These are phyloP conservation scores for Xylariaceae sp. DNA, from an alignment of 2,329 filamentous ascomycete genomes.

Conservation along the genomic window DNA sequence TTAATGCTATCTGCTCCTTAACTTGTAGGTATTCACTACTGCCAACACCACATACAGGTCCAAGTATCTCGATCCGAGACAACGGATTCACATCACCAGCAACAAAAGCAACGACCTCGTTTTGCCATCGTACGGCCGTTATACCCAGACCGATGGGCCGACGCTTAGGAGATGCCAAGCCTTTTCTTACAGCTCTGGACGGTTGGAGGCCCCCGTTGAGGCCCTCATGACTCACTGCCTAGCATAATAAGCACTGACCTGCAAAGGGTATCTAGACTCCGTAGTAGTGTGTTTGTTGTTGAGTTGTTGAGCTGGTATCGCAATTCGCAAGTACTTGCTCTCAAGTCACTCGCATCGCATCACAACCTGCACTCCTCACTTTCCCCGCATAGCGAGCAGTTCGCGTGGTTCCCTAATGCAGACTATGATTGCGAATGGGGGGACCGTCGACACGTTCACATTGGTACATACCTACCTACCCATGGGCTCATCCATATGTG, in stretches of 20 bases:
- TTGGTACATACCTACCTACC: too few species aligned
- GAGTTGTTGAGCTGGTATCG: too few species aligned
- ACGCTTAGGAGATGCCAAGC: not conserved
- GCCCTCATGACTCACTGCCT: not conserved
- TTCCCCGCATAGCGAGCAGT: not conserved
- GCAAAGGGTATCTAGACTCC: not conserved
- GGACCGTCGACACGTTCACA: too few species aligned
- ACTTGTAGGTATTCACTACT: too few species aligned
- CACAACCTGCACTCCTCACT: not conserved
- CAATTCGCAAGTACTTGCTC: not conserved
- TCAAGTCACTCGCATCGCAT: too few species aligned
- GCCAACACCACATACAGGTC: too few species aligned
- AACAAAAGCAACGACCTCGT: too few species aligned
- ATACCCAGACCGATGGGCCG: not conserved
- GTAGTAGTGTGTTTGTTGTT: not conserved
- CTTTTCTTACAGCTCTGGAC: not conserved
- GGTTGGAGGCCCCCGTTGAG: not conserved
- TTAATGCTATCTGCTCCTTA: too few species aligned
- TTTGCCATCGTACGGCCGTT: not conserved
- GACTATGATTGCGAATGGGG: not conserved
- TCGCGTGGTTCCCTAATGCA: not conserved
- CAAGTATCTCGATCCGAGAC: too few species aligned
- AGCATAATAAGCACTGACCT: not conserved
- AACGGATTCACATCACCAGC: too few species aligned
- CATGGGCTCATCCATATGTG: too few species aligned